Evolutionary conservation across 495 filamentous ascomycete genomes (phyloP), one percentile per base, ranked within the genome.

Genomic region (Apodospora peruviana): DNA sequence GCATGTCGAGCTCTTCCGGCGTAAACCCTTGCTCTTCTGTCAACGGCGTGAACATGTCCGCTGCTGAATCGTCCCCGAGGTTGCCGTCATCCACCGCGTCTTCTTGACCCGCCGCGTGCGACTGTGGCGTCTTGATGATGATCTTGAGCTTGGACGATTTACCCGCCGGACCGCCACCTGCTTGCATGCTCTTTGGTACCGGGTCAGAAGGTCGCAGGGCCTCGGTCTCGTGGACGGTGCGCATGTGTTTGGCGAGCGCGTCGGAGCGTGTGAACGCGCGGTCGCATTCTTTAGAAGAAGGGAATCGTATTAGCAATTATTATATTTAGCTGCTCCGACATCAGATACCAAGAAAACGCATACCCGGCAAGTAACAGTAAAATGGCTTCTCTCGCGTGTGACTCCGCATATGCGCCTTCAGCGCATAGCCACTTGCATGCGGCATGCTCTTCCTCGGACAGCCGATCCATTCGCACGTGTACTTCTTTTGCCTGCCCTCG

Each of bases 371-470:
- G 12, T 85, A 85, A 67, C 93, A 98, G 66, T 95, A 97, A 59
- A 97, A 98, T 0, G 93, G 93, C 68, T 98, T 98, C 72, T 98
- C 94, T 64, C 90, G 81, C 1, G 93, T 98, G 69, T 98, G 93
- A 61, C 89, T 95, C 62, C 93, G 70, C 90, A 97, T 96, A 68
- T 98, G 93, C 20, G 94, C 93, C 61, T 90, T 86, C 51, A 98
- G 71, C 12, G 93, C 93, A 70, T 98, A 98, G 10, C 87, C 94
- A 58, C 88, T 95, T 4, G 91, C 91, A 70, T 98, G 93, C 14
- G 87, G 81, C 69, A 88, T 79, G 42, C 90, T 88, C 71, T 95
- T 95, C 41, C 90, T 73, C 46, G 70, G 74, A 62, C 93, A 98
- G 48, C 91, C 91, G 20, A 75, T 79, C 93, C 93, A 98, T 66